Conservation (phyloP, 345 rosid genomes). For the Populus davidiana region DNA sequence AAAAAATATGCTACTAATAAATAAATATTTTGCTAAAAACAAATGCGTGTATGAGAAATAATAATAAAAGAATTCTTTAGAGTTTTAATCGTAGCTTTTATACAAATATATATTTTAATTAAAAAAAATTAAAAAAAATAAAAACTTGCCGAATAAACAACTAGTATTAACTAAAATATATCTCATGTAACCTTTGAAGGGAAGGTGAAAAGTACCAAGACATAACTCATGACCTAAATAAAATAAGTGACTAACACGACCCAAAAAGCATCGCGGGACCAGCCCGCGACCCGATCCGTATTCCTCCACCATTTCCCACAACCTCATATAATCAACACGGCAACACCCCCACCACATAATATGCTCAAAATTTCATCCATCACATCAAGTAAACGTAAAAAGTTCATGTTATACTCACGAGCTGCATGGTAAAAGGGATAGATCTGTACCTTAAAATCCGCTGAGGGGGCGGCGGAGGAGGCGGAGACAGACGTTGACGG, state of each 20-base stretch:
- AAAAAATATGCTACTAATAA: too few species aligned
- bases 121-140: too few species aligned
- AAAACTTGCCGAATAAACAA: too few species aligned
- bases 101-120: too few species aligned
- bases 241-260: not conserved
- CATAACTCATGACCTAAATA: not conserved
- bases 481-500: conserved; percentile 52
- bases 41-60: too few species aligned
- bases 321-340: not conserved
- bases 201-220: not conserved
- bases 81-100: too few species aligned
- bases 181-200: not conserved
- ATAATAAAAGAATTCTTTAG: too few species aligned
- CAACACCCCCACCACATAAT: not conserved
- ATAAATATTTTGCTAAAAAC: too few species aligned
- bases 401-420: not conserved
- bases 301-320: not conserved
- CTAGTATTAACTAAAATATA: too few species aligned
- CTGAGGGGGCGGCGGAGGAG: conserved; percentile 44
- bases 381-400: not conserved
- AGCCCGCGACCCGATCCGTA: not conserved
- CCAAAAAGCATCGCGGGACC: not conserved
- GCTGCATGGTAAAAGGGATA: not conserved
- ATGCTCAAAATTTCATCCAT: not conserved
- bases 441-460: conserved; percentile 57